These are phyloP conservation scores for Casuarina glauca DNA, from an alignment of 306 rosid genomes.

Conservation along the genomic window DNA sequence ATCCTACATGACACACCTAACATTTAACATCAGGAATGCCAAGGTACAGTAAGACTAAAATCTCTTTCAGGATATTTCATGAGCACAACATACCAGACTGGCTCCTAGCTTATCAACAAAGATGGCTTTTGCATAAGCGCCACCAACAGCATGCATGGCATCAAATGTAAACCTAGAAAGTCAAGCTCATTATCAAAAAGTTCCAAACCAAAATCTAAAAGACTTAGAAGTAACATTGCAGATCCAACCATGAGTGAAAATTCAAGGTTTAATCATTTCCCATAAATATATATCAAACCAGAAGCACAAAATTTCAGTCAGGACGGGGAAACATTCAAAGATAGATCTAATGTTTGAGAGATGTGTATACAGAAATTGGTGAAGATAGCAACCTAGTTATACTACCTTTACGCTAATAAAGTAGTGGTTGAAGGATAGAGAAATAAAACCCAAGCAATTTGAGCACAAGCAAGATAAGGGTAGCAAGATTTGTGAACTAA, in stretches of 20 bases:
- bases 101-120: conserved; percentile 94
- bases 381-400: background rate
- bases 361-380: background rate
- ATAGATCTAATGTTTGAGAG: background rate
- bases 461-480: conserved; percentile 4
- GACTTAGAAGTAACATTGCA: conserved; percentile 5
- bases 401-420: conserved; percentile 9
- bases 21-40: conserved; percentile 33
- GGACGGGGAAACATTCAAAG: background rate
- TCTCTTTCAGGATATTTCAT: conserved; percentile 7
- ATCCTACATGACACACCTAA: conserved; percentile 57
- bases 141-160: conserved; percentile 99
- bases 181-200: conserved; percentile 13
- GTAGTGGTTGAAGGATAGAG: background rate
- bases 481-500: background rate
- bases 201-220: conserved; percentile 20
- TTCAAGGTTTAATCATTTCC: conserved; percentile 1
- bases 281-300: background rate
- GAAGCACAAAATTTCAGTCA: background rate
- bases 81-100: conserved; percentile 50
- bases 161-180: conserved; percentile 74
- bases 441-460: conserved; percentile 9
- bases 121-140: conserved; percentile 94
- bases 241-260: conserved; percentile 13
- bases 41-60: conserved; percentile 4